Evolutionary conservation across 306 rosid species (phyloP), one percentile per base, ranked within the genome.

Genomic region (Ammopiptanthus mongolicus): DNA sequence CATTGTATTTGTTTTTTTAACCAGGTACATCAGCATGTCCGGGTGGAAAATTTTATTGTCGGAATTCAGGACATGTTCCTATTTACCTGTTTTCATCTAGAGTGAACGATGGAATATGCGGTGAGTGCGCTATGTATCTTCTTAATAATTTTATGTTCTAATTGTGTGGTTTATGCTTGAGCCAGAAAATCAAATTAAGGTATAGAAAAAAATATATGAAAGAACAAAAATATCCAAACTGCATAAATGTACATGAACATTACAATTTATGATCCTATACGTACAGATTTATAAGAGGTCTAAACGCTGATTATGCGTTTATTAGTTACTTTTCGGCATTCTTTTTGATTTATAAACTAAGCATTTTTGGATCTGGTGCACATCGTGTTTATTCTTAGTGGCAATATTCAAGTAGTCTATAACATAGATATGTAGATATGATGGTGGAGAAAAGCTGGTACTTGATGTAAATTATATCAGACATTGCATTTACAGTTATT

Each of bases 11-110:
- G 15, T 34, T 21, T 18, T 6, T 34, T 9, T 51, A 2, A 9
- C 14, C 79, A 95, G 98, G 97, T 76, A 95, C 98, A 61, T 87
- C 99, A 2, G 99, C 99, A 0, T 96, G 99, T 86, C 97, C 98
- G 4, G 74, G 77, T 57, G 99, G 97, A 44, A 84, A 76, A 61
- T 92, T 92, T 71, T 92, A 50, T 69, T 96, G 99, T 83, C 82
- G 19, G 62, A 96, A 96, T 84, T 87, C 82, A 34, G 98, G 99
- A 19, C 98, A 96, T 48, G 17, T 36, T 17, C 86, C 99, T 33
- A 41, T 55, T 69, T 52, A 53, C 47, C 65, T 96, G 36, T 90
- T 79, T 81, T 96, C 99, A 6, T 96, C 99, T 12, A 81, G 97
- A 81, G 99, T 96, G 80, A 92, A 92, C 76, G 99, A 96, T 83